phyloP scores from a whole-genome alignment of 768 basidiomycete species.

The Agrocybe pediades region DNA sequence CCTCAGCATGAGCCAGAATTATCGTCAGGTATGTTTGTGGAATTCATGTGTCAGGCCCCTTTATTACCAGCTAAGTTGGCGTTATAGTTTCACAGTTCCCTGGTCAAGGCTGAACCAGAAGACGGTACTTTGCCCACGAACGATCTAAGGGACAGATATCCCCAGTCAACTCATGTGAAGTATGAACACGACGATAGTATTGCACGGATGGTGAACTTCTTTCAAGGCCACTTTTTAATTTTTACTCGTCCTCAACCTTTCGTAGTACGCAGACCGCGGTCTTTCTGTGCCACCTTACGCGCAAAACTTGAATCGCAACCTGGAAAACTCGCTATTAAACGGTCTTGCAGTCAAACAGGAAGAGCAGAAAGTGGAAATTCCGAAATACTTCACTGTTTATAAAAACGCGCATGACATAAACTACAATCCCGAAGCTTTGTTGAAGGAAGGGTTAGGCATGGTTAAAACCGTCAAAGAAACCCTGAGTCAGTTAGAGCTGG shows the following conservation, averaged over 20 bases:
- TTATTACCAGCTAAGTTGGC: too few relatives aligned
- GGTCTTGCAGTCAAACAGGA: neutral
- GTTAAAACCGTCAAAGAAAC: conserved; percentile 46
- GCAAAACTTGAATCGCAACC: too few relatives aligned
- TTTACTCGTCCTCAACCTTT: neutral
- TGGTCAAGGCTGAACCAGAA: neutral
- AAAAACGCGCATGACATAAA: conserved; percentile 41
- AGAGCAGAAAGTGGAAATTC: conserved; percentile 1
- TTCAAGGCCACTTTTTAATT: neutral
- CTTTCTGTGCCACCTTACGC: conserved; percentile 25
- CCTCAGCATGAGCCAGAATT: neutral
- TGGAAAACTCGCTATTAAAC: neutral
- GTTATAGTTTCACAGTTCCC: too few relatives aligned
- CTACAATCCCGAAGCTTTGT: conserved; percentile 49
- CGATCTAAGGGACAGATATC: neutral
- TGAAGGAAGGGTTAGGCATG: conserved; percentile 55
- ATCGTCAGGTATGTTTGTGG: neutral
- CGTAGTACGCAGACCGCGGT: conserved; percentile 26
- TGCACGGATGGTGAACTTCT: conserved; percentile 24
- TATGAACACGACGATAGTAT: conserved; percentile 30
- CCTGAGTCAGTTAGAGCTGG: conserved; percentile 47
- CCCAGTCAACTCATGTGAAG: conserved; percentile 23
- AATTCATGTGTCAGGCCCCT: neutral
- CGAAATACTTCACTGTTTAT: conserved; percentile 36
- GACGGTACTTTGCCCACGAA: neutral